Percentiles rank a stretch among this genome's conserved stretches.
Conservation (phyloP, 2,329 filamentous ascomycete species). For the Pestalotiopsis sp. region DNA sequence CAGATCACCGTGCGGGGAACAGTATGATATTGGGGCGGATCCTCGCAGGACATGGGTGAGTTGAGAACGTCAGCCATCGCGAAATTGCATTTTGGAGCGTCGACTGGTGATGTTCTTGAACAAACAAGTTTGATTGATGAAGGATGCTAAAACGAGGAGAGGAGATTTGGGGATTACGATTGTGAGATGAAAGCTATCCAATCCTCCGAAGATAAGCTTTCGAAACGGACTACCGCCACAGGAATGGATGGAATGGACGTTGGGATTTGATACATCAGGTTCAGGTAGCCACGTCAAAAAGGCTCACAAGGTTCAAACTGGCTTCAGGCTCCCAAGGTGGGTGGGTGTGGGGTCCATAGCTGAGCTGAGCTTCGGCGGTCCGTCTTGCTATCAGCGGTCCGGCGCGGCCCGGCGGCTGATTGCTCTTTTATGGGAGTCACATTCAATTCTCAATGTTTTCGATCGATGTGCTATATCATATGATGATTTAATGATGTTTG, state of each 20-base stretch:
- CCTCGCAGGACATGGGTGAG: conserved; percentile 11
- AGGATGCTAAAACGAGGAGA: neutral
- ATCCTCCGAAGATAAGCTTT: neutral
- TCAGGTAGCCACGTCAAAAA: neutral
- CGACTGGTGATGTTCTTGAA: neutral
- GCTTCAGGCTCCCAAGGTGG: neutral
- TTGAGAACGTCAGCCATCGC: conserved; percentile 1
- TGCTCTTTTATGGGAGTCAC: neutral
- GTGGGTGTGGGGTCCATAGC: neutral
- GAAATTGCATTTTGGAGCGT: neutral
- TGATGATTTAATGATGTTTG: too few relatives aligned
- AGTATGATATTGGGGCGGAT: conserved; percentile 13
- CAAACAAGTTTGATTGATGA: neutral
- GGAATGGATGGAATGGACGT: neutral
- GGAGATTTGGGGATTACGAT: neutral
- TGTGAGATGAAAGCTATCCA: neutral
- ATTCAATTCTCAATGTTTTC: too few relatives aligned
- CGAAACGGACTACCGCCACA: neutral
- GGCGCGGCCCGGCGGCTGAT: neutral
- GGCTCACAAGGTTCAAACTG: neutral
- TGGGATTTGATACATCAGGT: neutral
- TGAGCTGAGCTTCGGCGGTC: neutral
- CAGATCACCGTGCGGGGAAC: conserved; percentile 15
- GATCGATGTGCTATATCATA: too few relatives aligned
- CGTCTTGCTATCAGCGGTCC: neutral